Base-by-base conservation (phyloP, 805 yeast species). In the Hermanozyma aechmeae region DNA sequence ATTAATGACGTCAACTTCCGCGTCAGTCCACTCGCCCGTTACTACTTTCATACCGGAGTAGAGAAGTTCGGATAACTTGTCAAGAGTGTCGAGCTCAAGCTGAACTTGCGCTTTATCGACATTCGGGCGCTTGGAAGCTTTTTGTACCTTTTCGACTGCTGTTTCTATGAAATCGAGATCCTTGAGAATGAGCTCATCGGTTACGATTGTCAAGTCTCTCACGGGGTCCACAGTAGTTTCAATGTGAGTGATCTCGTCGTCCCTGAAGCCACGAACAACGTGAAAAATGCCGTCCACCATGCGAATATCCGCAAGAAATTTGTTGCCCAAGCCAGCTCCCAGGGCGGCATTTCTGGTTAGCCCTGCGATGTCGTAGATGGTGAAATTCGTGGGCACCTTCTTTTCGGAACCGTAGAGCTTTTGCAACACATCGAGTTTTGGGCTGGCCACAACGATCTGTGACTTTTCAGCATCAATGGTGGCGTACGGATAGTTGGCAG, bases 391-490 rank as follows among this genome's bases (percentile, higher is more conserved):
- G 35, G 96, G 96, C 35, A 89, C 86, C 53, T 76, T 76, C 45
- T 81, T 72, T 48, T 84, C 81, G 36, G 96, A 89, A 35, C 73
- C 70, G 70, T 85, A 92, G 48, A 80, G 61, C 29, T 72, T 72
- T 47, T 73, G 70, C 30, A 92, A 70, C 37, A 68, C 71, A 48
- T 89, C 94, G 49, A 92, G 76, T 56, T 95, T 76, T 37, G 80
- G 73, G 37, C 95, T 83, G 47, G 96, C 96, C 36, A 92, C 97
- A 42, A 78, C 75, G 31, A 89, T 95, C 55, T 94, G 76, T 26
- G 97, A 96, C 65, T 89, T 96, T 65, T 92, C 97, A 31, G 98
- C 97, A 46, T 89, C 96, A 53, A 85, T 85, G 32, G 98, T 89
- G 24, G 98, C 98, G 55, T 85, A 89, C 15, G 98, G 98, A 57